Conservation (phyloP, 2,329 filamentous ascomycete genomes). For the Alternaria sp. region DNA sequence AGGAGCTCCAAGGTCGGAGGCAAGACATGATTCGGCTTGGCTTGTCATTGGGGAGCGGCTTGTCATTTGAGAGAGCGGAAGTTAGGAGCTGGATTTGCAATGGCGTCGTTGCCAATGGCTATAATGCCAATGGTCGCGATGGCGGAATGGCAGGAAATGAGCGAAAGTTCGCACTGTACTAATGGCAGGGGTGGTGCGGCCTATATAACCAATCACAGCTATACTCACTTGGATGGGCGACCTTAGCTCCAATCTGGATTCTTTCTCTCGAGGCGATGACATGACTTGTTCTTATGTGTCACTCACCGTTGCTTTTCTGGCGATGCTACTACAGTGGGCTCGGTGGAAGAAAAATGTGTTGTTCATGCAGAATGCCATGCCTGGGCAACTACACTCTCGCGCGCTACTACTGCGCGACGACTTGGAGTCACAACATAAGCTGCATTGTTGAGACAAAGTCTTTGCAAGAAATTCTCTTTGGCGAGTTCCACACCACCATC, state of each 20-base stretch:
- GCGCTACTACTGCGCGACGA: neutral
- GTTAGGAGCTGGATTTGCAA: conserved; percentile 8
- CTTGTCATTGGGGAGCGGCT: conserved; percentile 1
- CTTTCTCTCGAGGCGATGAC: conserved; percentile 14
- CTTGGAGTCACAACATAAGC: conserved; percentile 4
- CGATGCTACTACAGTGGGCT: neutral
- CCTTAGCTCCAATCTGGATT: conserved; percentile 23
- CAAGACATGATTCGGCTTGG: conserved; percentile 2
- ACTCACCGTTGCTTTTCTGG: conserved; percentile 1
- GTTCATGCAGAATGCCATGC: neutral
- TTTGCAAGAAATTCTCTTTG: conserved; percentile 12
- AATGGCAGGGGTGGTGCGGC: conserved; percentile 16
- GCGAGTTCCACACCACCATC: conserved; percentile 3
- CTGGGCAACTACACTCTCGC: neutral
- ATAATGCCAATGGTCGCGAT: conserved; percentile 13
- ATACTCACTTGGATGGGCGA: conserved; percentile 22
- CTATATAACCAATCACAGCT: conserved; percentile 31
- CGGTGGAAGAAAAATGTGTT: neutral
- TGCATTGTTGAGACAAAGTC: conserved; percentile 12
- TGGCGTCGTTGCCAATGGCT: conserved; percentile 15
- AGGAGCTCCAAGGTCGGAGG: neutral
- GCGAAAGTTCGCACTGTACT: conserved; percentile 6
- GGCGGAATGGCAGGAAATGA: conserved; percentile 20
- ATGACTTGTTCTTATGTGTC: conserved; percentile 19
- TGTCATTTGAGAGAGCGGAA: conserved; percentile 5